Evolutionary conservation across 108 stramenopile genomes (phyloP).

Genomic region (Hondaea fermentalgiana): DNA sequence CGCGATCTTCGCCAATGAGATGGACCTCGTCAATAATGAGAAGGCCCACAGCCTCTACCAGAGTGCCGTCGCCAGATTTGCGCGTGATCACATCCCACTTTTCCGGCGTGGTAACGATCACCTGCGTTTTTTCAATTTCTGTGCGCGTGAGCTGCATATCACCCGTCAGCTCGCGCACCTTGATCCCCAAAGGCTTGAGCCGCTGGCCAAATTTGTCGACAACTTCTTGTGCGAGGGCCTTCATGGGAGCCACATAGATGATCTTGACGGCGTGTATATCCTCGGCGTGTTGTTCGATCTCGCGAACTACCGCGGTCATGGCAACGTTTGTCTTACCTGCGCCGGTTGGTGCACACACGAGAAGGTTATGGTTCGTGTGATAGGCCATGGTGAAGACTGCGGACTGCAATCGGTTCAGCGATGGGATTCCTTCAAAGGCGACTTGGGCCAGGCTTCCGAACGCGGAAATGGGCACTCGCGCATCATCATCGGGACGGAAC

Average conservation of each 20-base stretch:
- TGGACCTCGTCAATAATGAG: slow-evolving; percentile 97
- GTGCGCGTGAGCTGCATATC: slow-evolving; percentile 92
- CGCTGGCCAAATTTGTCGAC: slow-evolving; percentile 87
- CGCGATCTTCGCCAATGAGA: slow-evolving; percentile 92
- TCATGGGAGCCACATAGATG: slow-evolving; percentile 99
- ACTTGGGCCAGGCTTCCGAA: slow-evolving; percentile 83
- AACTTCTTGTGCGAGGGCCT: slow-evolving; percentile 98
- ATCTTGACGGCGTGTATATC: slow-evolving; percentile 47
- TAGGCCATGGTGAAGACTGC: slow-evolving; percentile 77
- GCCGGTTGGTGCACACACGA: slow-evolving; percentile 97
- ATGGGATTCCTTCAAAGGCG: slow-evolving; percentile 84
- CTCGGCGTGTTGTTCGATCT: neutral
- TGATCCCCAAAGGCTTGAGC: slow-evolving; percentile 62
- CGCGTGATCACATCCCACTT: slow-evolving; percentile 77
- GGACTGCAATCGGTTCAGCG: slow-evolving; percentile 89
- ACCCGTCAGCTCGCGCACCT: slow-evolving; percentile 90
- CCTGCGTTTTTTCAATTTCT: slow-evolving; percentile 78
- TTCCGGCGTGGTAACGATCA: slow-evolving; percentile 87
- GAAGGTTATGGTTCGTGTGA: slow-evolving; percentile 59
- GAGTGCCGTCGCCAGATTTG: slow-evolving; percentile 52
- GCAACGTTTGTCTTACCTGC: slow-evolving; percentile 89
- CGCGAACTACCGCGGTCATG: slow-evolving; percentile 45
- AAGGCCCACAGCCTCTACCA: slow-evolving; percentile 80
- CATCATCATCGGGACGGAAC: neutral
- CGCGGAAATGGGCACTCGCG: slow-evolving; percentile 59